Percentiles rank a stretch among this genome's conserved stretches.
phyloP scores from a whole-genome alignment of 2,329 filamentous ascomycete genomes.

The Fusarium sp. region DNA sequence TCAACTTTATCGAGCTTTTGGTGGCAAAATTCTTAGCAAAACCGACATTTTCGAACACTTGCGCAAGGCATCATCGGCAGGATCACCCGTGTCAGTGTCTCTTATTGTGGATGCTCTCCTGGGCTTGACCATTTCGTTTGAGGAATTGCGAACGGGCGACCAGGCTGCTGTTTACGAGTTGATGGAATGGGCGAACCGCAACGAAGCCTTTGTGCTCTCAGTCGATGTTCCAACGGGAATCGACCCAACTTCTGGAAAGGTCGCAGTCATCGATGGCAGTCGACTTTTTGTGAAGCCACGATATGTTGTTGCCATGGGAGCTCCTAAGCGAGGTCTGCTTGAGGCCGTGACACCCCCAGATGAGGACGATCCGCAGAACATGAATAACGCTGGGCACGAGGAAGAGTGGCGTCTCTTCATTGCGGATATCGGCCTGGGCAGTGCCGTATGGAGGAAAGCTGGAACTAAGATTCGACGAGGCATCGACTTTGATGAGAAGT shows the following conservation, averaged over 20 bases:
- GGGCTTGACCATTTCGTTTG: constrained; percentile 87
- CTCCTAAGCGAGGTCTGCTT: constrained; percentile 85
- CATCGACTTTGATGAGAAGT: constrained; percentile 88
- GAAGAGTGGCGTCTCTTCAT: constrained; percentile 84
- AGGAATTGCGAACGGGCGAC: constrained; percentile 85
- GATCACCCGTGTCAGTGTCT: constrained; percentile 69
- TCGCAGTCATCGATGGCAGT: constrained; percentile 76
- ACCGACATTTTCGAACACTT: constrained; percentile 71
- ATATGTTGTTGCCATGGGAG: constrained; percentile 86
- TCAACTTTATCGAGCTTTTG: constrained; percentile 84
- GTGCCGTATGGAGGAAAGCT: constrained; percentile 86
- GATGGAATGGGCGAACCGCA: constrained; percentile 93
- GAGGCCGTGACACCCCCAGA: constrained; percentile 73
- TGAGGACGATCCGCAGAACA: constrained; percentile 53
- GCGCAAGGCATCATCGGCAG: constrained; percentile 57
- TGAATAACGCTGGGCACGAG: constrained; percentile 54
- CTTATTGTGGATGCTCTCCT: constrained; percentile 91
- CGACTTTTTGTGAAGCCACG: constrained; percentile 84
- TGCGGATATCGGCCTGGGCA: constrained; percentile 86
- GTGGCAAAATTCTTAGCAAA: constrained; percentile 76
- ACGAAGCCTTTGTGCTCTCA: constrained; percentile 82
- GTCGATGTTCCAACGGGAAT: constrained; percentile 94
- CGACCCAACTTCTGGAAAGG: constrained; percentile 79
- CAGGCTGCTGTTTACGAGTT: constrained; percentile 88
- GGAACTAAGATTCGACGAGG: constrained; percentile 84